Base-by-base conservation (phyloP, 257 asterid species). In the Solanum neorickii region DNA sequence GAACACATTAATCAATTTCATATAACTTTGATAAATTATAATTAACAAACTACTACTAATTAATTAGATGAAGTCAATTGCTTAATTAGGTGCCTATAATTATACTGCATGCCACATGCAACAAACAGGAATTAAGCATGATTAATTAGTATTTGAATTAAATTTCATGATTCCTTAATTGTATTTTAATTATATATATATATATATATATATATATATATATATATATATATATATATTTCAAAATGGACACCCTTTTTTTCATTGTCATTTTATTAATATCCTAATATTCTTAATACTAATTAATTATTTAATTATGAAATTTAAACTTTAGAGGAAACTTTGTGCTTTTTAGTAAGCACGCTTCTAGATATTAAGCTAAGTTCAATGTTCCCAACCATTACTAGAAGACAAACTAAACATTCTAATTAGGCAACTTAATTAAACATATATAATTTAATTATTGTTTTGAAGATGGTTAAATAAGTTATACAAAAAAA, bases 371-470 rank as follows among this genome's bases (percentile, higher is more conserved):
- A 73, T 37, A 65, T 39, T 74, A 12, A 62, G 29, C 41, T 80
- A 77, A 86, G 73, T 74, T 60, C 87, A 78, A 85, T 90, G 87
- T 82, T 46, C 62, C 77, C 44, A 62, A 8, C 33, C 60, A 9
- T 39, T 74, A 60, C 60, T 41, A 88, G 60, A 89, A 87, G 91
- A 90, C 92, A 89, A 90, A 87, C 59, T 90, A 82, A 85, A 88
- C 91, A 85, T 87, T 87, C 86, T 74, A 88, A 86, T 47, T 21
- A 42, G 60, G n/a, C 9, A 4, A 33, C 25, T 35, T 37, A 66
- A 66, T 25, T 66, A 68, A 20, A n/a, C 72, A 65, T 65, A 65
- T 7, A 89, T 82, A 62, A 82, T 89, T 77, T 70, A 87, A 83
- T 62, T 73, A 62, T 35, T 73, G 20, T 74, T 74, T 15, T 37